A percentile compares a stretch with the other conserved stretches of the same genome.
These are phyloP conservation scores for Ceratonia siliqua DNA, from an alignment of 306 rosid species.

Conservation along the genomic window DNA sequence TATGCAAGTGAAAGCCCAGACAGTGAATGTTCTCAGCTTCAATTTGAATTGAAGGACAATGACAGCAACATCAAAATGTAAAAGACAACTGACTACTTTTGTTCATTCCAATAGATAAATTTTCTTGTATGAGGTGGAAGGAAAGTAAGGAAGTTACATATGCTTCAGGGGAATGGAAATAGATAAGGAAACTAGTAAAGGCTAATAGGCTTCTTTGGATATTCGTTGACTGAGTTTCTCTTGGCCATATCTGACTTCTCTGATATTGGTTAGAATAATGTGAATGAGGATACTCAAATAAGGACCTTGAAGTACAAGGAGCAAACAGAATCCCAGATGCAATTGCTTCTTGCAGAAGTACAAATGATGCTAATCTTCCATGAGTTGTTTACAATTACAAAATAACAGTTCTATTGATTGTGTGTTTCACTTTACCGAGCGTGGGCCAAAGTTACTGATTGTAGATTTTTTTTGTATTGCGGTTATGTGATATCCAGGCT, in stretches of 20 bases:
- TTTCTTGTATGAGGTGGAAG: slow-evolving; percentile 26
- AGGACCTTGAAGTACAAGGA: slow-evolving; percentile 24
- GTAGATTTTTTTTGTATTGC: no score
- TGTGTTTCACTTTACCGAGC: slow-evolving; percentile 20
- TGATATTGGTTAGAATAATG: slow-evolving; percentile 29
- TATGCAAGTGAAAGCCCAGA: slow-evolving; percentile 42
- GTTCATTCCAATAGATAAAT: slow-evolving; percentile 10
- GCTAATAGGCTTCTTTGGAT: slow-evolving; percentile 20
- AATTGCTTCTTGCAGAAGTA: slow-evolving; percentile 38
- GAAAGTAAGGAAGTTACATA: slow-evolving; percentile 6
- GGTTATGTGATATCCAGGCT: no score
- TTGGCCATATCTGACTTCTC: slow-evolving; percentile 44
- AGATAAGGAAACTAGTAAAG: slow-evolving; percentile 25
- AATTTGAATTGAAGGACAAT: slow-evolving; percentile 32
- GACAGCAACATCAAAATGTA: slow-evolving; percentile 42
- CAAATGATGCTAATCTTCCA: slow-evolving; percentile 22
- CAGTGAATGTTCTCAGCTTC: slow-evolving; percentile 35
- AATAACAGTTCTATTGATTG: slow-evolving; percentile 11
- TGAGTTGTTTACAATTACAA: slow-evolving; percentile 25
- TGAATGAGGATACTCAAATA: slow-evolving; percentile 40
- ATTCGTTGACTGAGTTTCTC: slow-evolving; percentile 31
- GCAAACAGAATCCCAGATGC: slow-evolving; percentile 37
- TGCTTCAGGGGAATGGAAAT: slow-evolving; percentile 20
- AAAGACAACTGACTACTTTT: slow-evolving; percentile 18
- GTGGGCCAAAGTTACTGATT: slow-evolving; percentile 20